Conservation (phyloP, 495 filamentous ascomycete species). For the Aspergillus campestris region DNA sequence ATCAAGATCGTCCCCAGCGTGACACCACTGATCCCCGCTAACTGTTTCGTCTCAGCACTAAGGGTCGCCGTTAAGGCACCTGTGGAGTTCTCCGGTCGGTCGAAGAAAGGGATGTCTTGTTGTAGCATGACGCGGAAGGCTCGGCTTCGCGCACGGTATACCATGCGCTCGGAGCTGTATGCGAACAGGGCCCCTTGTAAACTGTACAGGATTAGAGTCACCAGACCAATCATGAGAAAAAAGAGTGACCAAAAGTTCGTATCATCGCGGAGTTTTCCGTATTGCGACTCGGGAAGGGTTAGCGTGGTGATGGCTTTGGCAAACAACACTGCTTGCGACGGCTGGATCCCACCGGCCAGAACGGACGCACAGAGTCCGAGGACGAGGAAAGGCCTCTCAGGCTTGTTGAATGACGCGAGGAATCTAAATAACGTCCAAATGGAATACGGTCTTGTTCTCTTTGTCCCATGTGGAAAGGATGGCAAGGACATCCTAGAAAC, state of each 20-base stretch:
- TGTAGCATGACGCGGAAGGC: conserved; percentile 82
- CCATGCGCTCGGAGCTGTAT: conserved; percentile 70
- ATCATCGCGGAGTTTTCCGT: conserved; percentile 48
- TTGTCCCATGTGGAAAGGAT: not conserved
- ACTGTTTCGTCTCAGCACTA: conserved; percentile 71
- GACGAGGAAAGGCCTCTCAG: conserved; percentile 64
- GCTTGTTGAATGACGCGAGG: conserved; percentile 71
- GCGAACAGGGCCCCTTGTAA: conserved; percentile 68
- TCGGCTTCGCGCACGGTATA: conserved; percentile 67
- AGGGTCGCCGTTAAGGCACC: conserved; percentile 77
- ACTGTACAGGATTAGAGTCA: conserved; percentile 60
- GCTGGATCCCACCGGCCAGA: conserved; percentile 76
- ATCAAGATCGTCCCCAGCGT: conserved; percentile 76
- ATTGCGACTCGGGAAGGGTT: conserved; percentile 39
- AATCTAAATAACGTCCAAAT: conserved; percentile 78
- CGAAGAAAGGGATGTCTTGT: conserved; percentile 86
- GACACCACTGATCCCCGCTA: conserved; percentile 70
- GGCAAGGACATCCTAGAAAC: conserved; percentile 2
- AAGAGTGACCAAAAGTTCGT: conserved; percentile 86
- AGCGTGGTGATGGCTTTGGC: conserved; percentile 72
- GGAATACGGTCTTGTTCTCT: conserved; percentile 43
- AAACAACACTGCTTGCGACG: conserved; percentile 85
- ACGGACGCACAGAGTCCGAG: conserved; percentile 71
- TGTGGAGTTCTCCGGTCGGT: conserved; percentile 68
- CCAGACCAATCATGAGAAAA: conserved; percentile 84